phyloP scores from a whole-genome alignment of 2,329 filamentous ascomycete species.

The Berkeleyomyces rouxiae region DNA sequence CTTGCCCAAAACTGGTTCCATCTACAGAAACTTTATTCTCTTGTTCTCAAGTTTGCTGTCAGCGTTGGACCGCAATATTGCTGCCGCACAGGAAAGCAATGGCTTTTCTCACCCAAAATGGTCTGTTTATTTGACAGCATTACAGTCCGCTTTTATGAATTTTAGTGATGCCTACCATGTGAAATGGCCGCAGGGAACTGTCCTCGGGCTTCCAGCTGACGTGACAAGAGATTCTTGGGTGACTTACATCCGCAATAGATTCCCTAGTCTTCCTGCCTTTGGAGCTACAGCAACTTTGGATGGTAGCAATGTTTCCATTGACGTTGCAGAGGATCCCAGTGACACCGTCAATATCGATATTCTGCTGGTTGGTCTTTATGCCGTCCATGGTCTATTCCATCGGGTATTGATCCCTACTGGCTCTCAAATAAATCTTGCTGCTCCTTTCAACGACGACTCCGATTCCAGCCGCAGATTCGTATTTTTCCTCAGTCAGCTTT shows the following conservation, averaged over 20 bases:
- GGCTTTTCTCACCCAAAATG: constrained; percentile 2
- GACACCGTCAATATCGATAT: constrained; percentile 7
- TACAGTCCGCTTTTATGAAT: constrained; percentile 23
- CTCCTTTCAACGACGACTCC: constrained; percentile 9
- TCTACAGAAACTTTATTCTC: constrained; percentile 26
- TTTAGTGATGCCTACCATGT: constrained; percentile 26
- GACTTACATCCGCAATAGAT: constrained; percentile 17
- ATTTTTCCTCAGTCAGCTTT: constrained; percentile 17
- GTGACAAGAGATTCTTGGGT: constrained; percentile 18
- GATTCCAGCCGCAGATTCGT: constrained; percentile 7
- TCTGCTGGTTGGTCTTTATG: constrained; percentile 7
- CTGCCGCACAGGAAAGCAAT: not conserved
- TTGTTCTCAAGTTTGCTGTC: constrained; percentile 18
- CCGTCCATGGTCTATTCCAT: constrained; percentile 4
- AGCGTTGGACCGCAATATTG: constrained; percentile 6
- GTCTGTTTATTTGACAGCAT: constrained; percentile 14
- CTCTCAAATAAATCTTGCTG: not conserved
- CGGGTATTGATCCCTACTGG: not conserved
- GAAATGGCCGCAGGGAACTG: constrained; percentile 12
- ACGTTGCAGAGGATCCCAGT: not conserved
- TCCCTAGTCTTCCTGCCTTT: constrained; percentile 18
- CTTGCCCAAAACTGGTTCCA: constrained; percentile 18
- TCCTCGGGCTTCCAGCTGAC: constrained; percentile 12
- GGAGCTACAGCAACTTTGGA: not conserved
- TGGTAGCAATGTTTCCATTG: not conserved